phyloP scores from a whole-genome alignment of 1,284 basidiomycete species.

The Neolentinus lepideus region DNA sequence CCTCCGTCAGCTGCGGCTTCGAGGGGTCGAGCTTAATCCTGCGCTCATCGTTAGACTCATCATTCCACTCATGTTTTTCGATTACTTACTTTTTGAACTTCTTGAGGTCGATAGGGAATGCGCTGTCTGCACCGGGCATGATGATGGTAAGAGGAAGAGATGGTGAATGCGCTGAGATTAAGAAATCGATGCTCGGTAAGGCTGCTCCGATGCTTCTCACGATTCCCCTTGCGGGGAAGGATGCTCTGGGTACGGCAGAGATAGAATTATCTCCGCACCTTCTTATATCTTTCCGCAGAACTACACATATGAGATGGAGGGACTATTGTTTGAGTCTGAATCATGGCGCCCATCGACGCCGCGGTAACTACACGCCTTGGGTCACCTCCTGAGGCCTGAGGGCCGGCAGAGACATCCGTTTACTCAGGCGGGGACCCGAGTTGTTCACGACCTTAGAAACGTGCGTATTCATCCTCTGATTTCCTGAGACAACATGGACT shows the following conservation, averaged over 20 bases:
- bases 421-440: not conserved
- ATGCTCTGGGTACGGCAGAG: not conserved
- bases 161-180: not conserved
- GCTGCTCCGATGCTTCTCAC: not conserved
- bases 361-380: too few relatives aligned
- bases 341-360: not conserved
- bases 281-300: not conserved
- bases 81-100: slow-evolving; percentile 58
- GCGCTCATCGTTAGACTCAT: slow-evolving; percentile 8
- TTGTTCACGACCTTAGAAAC: not conserved
- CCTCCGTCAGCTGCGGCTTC: slow-evolving; percentile 49
- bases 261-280: not conserved
- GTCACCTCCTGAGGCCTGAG: not conserved
- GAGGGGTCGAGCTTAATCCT: slow-evolving; percentile 68
- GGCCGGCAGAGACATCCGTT: not conserved
- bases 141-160: slow-evolving; percentile 1
- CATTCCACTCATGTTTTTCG: not conserved
- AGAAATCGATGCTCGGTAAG: not conserved
- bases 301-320: not conserved
- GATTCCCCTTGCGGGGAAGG: not conserved
- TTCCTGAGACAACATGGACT: not conserved
- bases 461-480: not conserved
- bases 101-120: slow-evolving; percentile 72
- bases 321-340: not conserved
- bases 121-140: slow-evolving; percentile 32